Base-by-base conservation (phyloP, 176 grass and related monocot genomes). In the Hyparrhenia diplandra region DNA sequence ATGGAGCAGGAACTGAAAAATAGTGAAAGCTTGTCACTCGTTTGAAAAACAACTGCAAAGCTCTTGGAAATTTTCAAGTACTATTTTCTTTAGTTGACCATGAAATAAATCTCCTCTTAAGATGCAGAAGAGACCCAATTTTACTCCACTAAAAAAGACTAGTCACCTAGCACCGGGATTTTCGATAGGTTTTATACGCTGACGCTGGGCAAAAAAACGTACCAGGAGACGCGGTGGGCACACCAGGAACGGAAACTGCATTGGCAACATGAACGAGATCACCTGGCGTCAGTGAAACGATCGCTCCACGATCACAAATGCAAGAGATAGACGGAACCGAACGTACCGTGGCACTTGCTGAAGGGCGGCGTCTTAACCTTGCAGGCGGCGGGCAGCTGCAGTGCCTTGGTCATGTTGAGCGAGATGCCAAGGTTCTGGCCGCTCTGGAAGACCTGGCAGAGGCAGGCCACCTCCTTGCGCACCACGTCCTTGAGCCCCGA, bases 391-490 rank as follows among this genome's bases (percentile, higher is more conserved):
- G 95, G 92, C 60, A 98, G 85, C 80, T 91, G 62, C 51, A 98
- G 74, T 6, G 95, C 92, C 88, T 91, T 97, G 46, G 90, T 97
- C 58, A 94, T 87, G 81, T 94, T 90, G 77, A 97, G 83, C 13
- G 64, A n/a, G 80, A 94, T 11, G 68, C 92, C 95, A 20, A 85
- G 52, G 74, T 87, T 66, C 54, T 83, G 67, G 35, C 92, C 84
- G 45, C 81, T 58, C 77, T 89, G 69, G 86, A 97, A 94, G 17
- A 75, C 81, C 71, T 98, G 76, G 49, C 92, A 98, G 66, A 98
- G 87, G 71, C 95, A 98, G 77, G 74, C 62, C 77, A 82, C 77
- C 76, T 95, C 47, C 36, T 77, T 21, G 63, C 57, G 84, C 59
- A 95, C 90, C 71, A 98, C 96, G 61, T 93, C 89, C 87, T 89